Evolutionary conservation across 805 yeast genomes (phyloP), one percentile per base, ranked within the genome.

Genomic region (Candida odintsovae): DNA sequence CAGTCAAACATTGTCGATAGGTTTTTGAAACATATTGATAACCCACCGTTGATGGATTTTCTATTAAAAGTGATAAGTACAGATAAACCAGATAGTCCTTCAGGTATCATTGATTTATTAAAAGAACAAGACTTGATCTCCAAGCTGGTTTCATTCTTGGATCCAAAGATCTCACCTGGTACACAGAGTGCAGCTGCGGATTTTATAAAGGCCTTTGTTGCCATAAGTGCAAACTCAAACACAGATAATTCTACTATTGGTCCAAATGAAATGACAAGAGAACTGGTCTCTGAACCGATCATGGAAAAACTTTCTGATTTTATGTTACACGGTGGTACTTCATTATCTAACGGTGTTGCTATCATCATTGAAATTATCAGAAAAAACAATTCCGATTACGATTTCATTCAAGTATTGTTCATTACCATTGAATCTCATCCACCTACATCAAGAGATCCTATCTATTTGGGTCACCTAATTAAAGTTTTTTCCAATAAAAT

Each of bases 361-460:
- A 89, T 94, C 22, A 80, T 94, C 29, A 92, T 94, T 55, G 99
- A 94, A 67, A 78, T 94, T 38, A 94, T 94, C 48, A 78, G 99
- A 59, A 94, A 94, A 63, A 94, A 94, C 63, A 94, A 94, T 61
- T 88, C 97, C 0, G 99, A 94, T 64, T 94, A 94, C 65, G 99
- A 94, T 67, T 75, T 80, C 41, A 85, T 87, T 41, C 95, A 95
- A 48, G 95, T 95, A 20, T 69, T 86, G 56, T 83, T 82, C 64
- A 83, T 87, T 38, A 82, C 95, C 1, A 65, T 86, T 51, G 95
- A 90, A 48, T 82, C 90, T 21, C 94, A 90, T 58, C 97, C 97
- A 6, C 98, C 99, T 8, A 82, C 83, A 15, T 81, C 92, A 36
- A 74, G 97, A 50, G 99, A 94, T 65, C 96, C 97, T 4, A 86